These are phyloP conservation scores for Rhytidhysteron rufulum DNA, from an alignment of 2,329 filamentous ascomycete species.

Conservation along the genomic window DNA sequence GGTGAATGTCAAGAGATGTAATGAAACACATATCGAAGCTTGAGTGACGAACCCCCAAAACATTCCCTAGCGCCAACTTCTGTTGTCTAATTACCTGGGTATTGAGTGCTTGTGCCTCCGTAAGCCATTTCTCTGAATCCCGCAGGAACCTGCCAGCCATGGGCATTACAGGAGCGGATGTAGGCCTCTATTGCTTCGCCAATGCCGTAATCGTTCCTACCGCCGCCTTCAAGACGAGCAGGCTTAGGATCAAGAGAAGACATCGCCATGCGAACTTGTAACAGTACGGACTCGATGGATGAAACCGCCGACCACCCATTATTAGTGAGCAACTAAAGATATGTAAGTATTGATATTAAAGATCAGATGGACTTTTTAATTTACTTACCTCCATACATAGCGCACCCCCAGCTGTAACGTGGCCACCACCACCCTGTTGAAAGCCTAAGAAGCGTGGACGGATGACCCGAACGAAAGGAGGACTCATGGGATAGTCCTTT, in stretches of 20 bases:
- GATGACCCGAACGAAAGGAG: slow-evolving; percentile 81
- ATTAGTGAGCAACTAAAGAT: slow-evolving; percentile 66
- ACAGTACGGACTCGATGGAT: slow-evolving; percentile 72
- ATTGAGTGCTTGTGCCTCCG: slow-evolving; percentile 14
- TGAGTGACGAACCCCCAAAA: too few relatives aligned
- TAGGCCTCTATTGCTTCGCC: slow-evolving; percentile 72
- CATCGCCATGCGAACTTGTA: slow-evolving; percentile 78
- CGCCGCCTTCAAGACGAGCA: slow-evolving; percentile 57
- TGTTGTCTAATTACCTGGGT: neutral
- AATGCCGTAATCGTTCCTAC: slow-evolving; percentile 57
- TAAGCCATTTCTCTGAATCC: slow-evolving; percentile 54
- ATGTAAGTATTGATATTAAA: slow-evolving; percentile 6
- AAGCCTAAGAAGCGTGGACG: slow-evolving; percentile 76
- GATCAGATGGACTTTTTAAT: neutral
- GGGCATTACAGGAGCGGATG: slow-evolving; percentile 60
- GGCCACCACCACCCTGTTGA: slow-evolving; percentile 70
- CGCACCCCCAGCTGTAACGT: slow-evolving; percentile 79
- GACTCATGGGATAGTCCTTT: slow-evolving; percentile 68
- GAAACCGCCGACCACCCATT: slow-evolving; percentile 73
- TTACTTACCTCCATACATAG: slow-evolving; percentile 64
- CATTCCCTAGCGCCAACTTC: too few relatives aligned
- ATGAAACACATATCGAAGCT: too few relatives aligned
- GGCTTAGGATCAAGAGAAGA: slow-evolving; percentile 64
- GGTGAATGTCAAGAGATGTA: too few relatives aligned
- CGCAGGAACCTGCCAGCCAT: slow-evolving; percentile 70